Evolutionary conservation across 2,329 filamentous ascomycete genomes (phyloP), one percentile per base, ranked within the genome.

Genomic region (Didymella keratinophila): DNA sequence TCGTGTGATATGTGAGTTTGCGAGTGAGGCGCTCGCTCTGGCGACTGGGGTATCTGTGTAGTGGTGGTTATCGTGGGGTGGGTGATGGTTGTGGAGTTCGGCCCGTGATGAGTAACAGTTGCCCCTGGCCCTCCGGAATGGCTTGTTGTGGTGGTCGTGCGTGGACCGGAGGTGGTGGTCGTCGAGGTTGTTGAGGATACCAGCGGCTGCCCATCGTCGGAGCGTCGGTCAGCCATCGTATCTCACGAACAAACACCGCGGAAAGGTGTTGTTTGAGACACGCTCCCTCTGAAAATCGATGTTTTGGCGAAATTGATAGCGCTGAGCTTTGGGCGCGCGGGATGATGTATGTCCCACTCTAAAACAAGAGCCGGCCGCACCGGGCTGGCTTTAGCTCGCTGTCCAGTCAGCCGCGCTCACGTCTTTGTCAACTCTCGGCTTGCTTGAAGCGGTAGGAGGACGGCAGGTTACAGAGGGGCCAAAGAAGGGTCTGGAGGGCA

Each of bases 41-140:
- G 23, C 11, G 53, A 51, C 10, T 42, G 18, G 3, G 69, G 64
- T 3, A 46, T 37, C 14, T 61, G 66, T 12, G 64, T 60, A 10
- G 69, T 72, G 9, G 74, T 75, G 3, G 71, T 74, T 41, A 72
- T 56, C 7, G 72, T 71, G 21, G 73, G 73, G 48, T 67, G 63
- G 8, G 64, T 68, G 32, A 65, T 48, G 14, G 71, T 74, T 1
- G 65, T 68, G 12, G 70, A 67, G 23, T 68, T 66, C 9, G 70
- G 64, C 11, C 62, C 65, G 58, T 59, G 68, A 36, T 64, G 60
- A 3, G 60, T 67, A 20, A 68, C 63, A 1, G 66, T 64, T 11
- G 66, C 67, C 20, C 61, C 66, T 41, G 65, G 67, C 20, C 58
- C 62, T 18, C 55, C 30, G 16, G 62, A 57, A 21, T 67, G 64